A percentile compares a stretch with the other conserved stretches of the same genome.
phyloP scores from a whole-genome alignment of 495 filamentous ascomycete species.

The Tuber borchii region DNA sequence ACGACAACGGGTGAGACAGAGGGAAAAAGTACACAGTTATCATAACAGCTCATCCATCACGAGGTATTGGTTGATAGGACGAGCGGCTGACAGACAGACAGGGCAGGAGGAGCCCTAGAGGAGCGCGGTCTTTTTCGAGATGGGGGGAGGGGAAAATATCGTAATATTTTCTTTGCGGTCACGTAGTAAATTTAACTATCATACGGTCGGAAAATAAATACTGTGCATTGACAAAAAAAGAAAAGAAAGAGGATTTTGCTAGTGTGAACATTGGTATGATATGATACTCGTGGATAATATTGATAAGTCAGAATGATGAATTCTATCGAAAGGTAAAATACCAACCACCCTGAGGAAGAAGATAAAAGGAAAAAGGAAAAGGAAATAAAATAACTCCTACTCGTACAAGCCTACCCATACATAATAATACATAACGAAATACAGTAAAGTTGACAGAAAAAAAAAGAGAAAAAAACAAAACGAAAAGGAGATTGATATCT shows the following conservation, averaged over 20 bases:
- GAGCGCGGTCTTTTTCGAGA: no score
- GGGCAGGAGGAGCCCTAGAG: not conserved
- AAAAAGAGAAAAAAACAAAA: not conserved
- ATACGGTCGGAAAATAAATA: no score
- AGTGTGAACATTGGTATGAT: no score
- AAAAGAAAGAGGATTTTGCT: no score
- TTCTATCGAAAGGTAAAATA: not conserved
- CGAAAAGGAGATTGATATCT: not conserved
- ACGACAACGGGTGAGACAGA: not conserved
- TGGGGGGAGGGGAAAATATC: not conserved
- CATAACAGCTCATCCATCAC: not conserved
- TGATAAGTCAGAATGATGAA: not conserved
- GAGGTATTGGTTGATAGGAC: not conserved
- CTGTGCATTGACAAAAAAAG: no score
- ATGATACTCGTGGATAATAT: not conserved
- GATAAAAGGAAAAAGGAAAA: not conserved
- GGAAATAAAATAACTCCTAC: not conserved
- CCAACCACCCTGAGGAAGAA: not conserved
- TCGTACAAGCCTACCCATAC: not conserved
- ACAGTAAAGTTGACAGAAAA: not conserved
- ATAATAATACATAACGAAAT: not conserved
- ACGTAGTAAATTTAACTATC: not conserved
- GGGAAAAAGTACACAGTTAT: no score
- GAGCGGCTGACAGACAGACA: no score
- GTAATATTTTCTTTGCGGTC: constrained; percentile 1